Percentiles rank a stretch among this genome's conserved stretches.
phyloP scores from a whole-genome alignment of 169 alveolate genomes.

The Cystoisospora suis region DNA sequence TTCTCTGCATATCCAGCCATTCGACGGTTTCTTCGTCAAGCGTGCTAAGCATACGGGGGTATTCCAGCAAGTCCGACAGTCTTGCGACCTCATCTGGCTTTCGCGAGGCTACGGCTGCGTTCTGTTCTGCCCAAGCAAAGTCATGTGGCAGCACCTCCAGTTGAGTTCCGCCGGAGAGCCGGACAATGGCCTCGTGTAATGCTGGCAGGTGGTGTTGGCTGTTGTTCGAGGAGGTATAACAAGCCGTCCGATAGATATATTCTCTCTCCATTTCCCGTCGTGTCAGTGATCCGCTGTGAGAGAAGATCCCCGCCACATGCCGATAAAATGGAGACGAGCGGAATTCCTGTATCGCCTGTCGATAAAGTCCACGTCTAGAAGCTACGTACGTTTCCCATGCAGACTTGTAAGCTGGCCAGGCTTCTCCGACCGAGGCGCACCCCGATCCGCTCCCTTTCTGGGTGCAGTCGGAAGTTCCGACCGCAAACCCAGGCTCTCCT shows the following conservation, averaged over 20 bases:
- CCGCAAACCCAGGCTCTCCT: no score
- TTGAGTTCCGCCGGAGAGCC: not conserved
- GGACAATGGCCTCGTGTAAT: not conserved
- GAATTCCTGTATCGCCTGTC: slow-evolving; percentile 4
- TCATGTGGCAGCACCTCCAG: not conserved
- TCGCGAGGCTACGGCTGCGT: not conserved
- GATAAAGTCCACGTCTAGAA: slow-evolving; percentile 2
- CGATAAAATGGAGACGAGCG: not conserved
- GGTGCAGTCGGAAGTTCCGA: no score
- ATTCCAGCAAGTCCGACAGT: slow-evolving; percentile 13
- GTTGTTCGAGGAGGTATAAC: slow-evolving; percentile 10
- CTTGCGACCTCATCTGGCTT: slow-evolving; percentile 4
- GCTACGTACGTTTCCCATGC: no score
- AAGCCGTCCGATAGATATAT: not conserved
- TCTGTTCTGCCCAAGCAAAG: not conserved
- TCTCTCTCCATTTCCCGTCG: slow-evolving; percentile 21
- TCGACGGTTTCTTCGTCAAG: not conserved
- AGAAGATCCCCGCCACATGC: not conserved
- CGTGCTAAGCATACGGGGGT: slow-evolving; percentile 16
- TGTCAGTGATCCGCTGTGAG: not conserved
- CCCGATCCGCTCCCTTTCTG: no score
- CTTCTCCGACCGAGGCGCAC: no score
- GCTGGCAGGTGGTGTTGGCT: not conserved
- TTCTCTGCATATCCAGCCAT: not conserved
- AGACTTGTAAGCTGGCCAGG: no score